These are phyloP conservation scores for Fraxinus quadrangulata DNA, from an alignment of 257 asterid genomes.

Conservation along the genomic window DNA sequence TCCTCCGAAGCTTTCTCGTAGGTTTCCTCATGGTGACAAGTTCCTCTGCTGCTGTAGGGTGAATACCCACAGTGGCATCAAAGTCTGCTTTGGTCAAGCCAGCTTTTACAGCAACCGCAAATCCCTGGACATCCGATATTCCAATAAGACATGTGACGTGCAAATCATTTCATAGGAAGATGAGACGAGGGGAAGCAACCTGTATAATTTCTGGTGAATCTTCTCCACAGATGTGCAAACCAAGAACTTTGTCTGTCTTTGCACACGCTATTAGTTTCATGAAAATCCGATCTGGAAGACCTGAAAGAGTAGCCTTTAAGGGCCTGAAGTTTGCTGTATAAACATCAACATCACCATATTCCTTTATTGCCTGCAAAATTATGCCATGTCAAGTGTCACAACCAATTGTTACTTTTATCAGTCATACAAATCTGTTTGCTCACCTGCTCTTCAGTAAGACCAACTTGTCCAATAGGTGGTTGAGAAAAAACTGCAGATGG, in stretches of 20 bases:
- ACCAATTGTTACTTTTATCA: conserved; percentile 13
- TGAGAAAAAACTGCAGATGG: conserved; percentile 95
- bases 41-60: conserved; percentile 97
- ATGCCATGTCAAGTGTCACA: conserved; percentile 24
- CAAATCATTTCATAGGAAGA: neutral
- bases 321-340: conserved; percentile 86
- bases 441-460: conserved; percentile 94
- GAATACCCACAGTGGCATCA: conserved; percentile 89
- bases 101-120: conserved; percentile 91
- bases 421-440: conserved; percentile 17
- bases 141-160: conserved; percentile 9
- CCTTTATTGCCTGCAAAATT: conserved; percentile 60
- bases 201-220: conserved; percentile 97
- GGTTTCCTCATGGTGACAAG: conserved; percentile 95
- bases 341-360: conserved; percentile 79
- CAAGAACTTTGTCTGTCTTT: conserved; percentile 77
- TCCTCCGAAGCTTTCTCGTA: conserved; percentile 66
- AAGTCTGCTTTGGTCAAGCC: conserved; percentile 91
- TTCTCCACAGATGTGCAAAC: conserved; percentile 94
- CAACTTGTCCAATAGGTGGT: conserved; percentile 95
- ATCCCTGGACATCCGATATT: conserved; percentile 59
- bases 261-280: conserved; percentile 89
- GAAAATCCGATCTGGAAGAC: conserved; percentile 87
- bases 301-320: conserved; percentile 90
- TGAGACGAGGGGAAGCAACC: conserved; percentile 42